Base-by-base conservation (phyloP, 805 yeast species). In the Zygoascus tannicola region DNA sequence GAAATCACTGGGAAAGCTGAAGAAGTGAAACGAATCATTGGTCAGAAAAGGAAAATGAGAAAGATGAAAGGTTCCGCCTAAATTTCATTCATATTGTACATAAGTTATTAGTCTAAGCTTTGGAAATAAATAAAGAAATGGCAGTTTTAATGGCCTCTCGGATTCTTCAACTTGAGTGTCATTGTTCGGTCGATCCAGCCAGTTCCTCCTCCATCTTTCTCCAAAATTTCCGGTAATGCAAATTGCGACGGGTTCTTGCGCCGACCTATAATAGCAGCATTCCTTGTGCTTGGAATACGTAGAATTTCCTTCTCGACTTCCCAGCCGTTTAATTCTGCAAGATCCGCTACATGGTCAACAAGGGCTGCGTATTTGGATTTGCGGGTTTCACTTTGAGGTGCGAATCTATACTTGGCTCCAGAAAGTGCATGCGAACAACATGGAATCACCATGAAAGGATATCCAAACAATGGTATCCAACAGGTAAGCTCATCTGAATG, bases 401-500 rank as follows among this genome's bases (percentile, higher is more conserved):
- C 66, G 55, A 74, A 88, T 54, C 97, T 70, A 2, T 72, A 68
- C 53, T 78, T 78, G 22, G 77, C 79, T 2, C 97, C 97, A 4
- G 80, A 74, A 35, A 90, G 70, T 2, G 82, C 77, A 62, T 90
- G 95, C 0, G 97, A 87, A 60, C 97, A 90, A 60, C 97, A 90
- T 8, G 97, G 97, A 35, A 90, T 85, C 7, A 86, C 95, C 69
- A 90, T 68, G 59, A 85, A 90, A 4, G 96, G 95, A 26, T 50
- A 44, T 49, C 73, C 82, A 8, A 90, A 64, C 8, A 90, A 65
- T 2, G 97, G 97, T 32, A 90, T 79, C 97, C 97, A 90, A 52
- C 95, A 83, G 0, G 97, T 88, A 45, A 90, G 70, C 58, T 90
- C 97, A 60, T 90, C 97, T 1, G 95, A 84, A 58, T 90, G 97